Evolutionary conservation across 2,329 filamentous ascomycete species (phyloP).

Genomic region (Hymenoscyphus fructigenus): DNA sequence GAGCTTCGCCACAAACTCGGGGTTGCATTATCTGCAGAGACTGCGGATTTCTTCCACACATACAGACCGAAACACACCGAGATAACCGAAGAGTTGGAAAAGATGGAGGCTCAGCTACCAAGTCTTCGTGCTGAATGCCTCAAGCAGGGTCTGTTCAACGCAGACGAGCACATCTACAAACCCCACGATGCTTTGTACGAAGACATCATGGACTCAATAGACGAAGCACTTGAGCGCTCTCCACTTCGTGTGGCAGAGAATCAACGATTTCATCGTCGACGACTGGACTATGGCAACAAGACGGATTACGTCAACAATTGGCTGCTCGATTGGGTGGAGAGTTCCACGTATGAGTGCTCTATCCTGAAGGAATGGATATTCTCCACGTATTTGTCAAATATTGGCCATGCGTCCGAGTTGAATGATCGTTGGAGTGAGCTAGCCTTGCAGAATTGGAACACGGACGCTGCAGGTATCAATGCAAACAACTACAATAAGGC

Average conservation of each 20-base stretch:
- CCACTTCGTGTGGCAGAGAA: conserved; percentile 22
- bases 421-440: conserved; percentile 23
- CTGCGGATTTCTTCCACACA: conserved; percentile 19
- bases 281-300: conserved; percentile 20
- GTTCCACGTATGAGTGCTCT: conserved; percentile 23
- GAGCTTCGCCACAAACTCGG: conserved; percentile 21
- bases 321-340: conserved; percentile 26
- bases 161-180: conserved; percentile 25
- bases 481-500: conserved; percentile 17
- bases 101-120: conserved; percentile 22
- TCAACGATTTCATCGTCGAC: background rate
- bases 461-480: conserved; percentile 19
- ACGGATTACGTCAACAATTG: conserved; percentile 27
- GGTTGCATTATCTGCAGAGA: conserved; percentile 17
- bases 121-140: conserved; percentile 25
- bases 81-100: conserved; percentile 20
- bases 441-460: conserved; percentile 23
- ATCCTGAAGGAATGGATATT: conserved; percentile 21
- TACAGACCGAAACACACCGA: conserved; percentile 22
- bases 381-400: conserved; percentile 13
- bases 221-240: conserved; percentile 24
- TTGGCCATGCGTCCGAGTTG: conserved; percentile 11
- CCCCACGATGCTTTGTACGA: conserved; percentile 24
- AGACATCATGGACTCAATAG: conserved; percentile 26
- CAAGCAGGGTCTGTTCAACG: conserved; percentile 21